phyloP scores from a whole-genome alignment of 208 protist species.

The Acanthamoeba culbertsoni region DNA sequence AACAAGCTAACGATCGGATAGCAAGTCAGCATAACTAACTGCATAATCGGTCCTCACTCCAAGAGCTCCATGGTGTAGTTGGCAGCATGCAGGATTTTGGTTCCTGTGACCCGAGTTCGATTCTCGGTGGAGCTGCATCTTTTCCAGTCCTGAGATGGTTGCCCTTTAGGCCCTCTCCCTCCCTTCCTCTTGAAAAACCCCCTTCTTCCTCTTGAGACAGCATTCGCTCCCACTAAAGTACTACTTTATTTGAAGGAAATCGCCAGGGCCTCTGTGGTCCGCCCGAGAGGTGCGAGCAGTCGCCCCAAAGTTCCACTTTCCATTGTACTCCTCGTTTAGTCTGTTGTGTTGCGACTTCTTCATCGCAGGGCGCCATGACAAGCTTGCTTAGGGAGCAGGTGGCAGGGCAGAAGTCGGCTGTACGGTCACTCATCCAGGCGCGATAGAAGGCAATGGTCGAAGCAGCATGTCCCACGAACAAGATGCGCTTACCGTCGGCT shows the following conservation, averaged over 20 bases:
- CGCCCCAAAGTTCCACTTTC: not conserved
- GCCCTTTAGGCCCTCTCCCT: not conserved
- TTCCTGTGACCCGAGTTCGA: not conserved
- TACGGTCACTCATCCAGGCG: not conserved
- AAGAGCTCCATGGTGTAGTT: conserved; percentile 2
- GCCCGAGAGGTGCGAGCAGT: conserved; percentile 11
- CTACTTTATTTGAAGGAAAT: too few species aligned
- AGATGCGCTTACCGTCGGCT: not conserved
- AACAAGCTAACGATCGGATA: too few species aligned
- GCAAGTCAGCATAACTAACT: not conserved
- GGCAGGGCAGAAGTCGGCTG: conserved; percentile 9
- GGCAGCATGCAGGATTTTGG: conserved; percentile 4
- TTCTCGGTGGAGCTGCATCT: not conserved
- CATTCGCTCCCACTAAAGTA: too few species aligned
- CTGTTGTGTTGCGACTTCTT: not conserved
- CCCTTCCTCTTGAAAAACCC: not conserved
- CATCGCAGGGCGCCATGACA: not conserved
- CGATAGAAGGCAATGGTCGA: not conserved
- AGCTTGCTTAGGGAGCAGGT: conserved; percentile 35
- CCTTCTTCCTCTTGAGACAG: too few species aligned
- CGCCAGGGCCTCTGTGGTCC: conserved; percentile 21
- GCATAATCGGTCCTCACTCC: not conserved
- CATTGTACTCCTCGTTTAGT: not conserved
- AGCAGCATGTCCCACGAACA: conserved; percentile 7
- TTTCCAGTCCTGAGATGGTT: too few species aligned